Conservation (phyloP, 1,284 basidiomycete genomes). For the Meripilus lineatus region DNA sequence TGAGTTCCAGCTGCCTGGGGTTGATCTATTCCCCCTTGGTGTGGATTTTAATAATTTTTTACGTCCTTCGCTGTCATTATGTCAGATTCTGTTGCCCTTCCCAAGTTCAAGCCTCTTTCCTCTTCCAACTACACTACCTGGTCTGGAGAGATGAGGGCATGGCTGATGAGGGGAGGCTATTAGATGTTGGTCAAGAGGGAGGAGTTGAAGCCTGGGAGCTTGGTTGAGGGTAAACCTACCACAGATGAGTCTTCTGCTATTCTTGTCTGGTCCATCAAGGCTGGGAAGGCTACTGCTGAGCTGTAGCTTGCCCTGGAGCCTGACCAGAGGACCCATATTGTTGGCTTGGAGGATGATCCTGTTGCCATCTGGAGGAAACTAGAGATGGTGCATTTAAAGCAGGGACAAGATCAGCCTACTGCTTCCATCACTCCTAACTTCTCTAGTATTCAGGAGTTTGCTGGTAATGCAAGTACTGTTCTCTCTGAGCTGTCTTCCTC, state of each 20-base stretch:
- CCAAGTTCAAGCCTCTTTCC: neutral
- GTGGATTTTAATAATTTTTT: neutral
- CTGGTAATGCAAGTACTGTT: too few relatives aligned
- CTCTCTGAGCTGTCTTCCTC: too few relatives aligned
- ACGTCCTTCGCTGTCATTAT: neutral
- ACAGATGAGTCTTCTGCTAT: neutral
- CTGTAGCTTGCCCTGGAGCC: neutral
- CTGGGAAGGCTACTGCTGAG: neutral
- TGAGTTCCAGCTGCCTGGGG: neutral
- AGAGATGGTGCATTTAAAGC: neutral
- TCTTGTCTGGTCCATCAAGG: neutral
- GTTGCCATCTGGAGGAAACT: neutral
- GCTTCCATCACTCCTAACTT: slow-evolving; percentile 24
- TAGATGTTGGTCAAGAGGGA: slow-evolving; percentile 1
- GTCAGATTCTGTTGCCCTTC: neutral
- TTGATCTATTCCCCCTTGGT: neutral
- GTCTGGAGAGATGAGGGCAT: slow-evolving; percentile 1
- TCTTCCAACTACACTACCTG: slow-evolving; percentile 4
- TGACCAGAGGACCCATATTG: neutral
- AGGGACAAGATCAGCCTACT: neutral
- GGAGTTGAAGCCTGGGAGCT: neutral
- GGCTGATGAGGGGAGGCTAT: neutral
- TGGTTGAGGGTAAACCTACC: neutral
- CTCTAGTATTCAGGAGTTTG: too few relatives aligned
- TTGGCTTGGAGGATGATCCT: neutral